phyloP scores from a whole-genome alignment of 495 filamentous ascomycete species.

The Chaetomium fimeti region DNA sequence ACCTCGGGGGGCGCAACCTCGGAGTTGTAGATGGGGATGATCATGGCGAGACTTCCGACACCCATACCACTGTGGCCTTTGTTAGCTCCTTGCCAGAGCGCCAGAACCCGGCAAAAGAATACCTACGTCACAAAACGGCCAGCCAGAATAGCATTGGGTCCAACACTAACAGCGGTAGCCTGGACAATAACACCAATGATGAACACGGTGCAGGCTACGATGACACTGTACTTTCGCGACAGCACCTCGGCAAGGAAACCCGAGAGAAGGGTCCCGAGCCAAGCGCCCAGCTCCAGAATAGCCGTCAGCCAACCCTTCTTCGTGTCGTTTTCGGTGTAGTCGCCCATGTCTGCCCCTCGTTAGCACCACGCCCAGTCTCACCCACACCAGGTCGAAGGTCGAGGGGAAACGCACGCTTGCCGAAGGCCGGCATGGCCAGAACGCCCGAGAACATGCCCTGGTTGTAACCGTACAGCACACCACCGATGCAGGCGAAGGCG shows the following conservation, averaged over 20 bases:
- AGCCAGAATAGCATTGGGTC: conserved; percentile 61
- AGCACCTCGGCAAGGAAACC: conserved; percentile 73
- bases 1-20: conserved; percentile 62
- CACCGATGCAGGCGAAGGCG: conserved; percentile 75
- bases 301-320: conserved; percentile 77
- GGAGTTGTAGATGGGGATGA: conserved; percentile 68
- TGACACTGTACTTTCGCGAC: conserved; percentile 71
- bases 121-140: conserved; percentile 70
- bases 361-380: conserved; percentile 1
- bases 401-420: conserved; percentile 39
- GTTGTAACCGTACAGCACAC: conserved; percentile 65
- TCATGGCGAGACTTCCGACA: conserved; percentile 66
- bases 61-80: conserved; percentile 56
- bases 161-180: conserved; percentile 56
- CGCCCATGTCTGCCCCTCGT: conserved; percentile 59
- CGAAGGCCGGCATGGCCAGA: conserved; percentile 60
- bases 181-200: conserved; percentile 76
- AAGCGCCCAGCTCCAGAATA: conserved; percentile 79
- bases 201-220: conserved; percentile 71
- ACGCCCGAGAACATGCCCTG: conserved; percentile 79
- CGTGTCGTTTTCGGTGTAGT: conserved; percentile 57
- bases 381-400: neutral
- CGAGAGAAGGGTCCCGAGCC: conserved; percentile 72
- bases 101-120: neutral
- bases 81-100: neutral